These are phyloP conservation scores for Solanum pimpinellifolium DNA, from an alignment of 257 asterid species.

Conservation along the genomic window DNA sequence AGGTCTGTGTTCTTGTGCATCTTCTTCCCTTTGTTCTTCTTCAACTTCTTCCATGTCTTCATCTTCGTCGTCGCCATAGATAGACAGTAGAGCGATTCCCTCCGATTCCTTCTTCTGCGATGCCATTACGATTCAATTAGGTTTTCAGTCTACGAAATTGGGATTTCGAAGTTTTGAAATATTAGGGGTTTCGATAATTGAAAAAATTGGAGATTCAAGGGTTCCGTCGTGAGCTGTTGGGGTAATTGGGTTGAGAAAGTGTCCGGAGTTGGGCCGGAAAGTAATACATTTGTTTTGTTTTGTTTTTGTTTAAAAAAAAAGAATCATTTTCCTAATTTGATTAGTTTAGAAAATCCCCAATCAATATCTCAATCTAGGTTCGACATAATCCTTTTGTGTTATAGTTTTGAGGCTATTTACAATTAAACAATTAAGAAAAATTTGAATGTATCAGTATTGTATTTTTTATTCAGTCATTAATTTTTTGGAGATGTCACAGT, in stretches of 20 bases:
- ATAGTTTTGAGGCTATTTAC: background rate
- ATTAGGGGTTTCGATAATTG: background rate
- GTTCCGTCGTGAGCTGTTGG: background rate
- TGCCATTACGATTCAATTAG: slow-evolving; percentile 29
- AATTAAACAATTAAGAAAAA: no score
- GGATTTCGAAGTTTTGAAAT: background rate
- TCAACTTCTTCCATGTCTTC: slow-evolving; percentile 39
- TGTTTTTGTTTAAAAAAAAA: no score
- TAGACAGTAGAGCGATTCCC: slow-evolving; percentile 82
- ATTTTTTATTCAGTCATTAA: no score
- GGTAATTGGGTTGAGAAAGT: background rate
- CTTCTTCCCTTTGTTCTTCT: slow-evolving; percentile 11
- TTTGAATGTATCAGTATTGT: rapidly evolving
- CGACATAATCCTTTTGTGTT: background rate
- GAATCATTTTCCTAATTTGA: background rate
- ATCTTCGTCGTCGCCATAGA: slow-evolving; percentile 70
- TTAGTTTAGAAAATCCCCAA: background rate
- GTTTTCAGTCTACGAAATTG: background rate
- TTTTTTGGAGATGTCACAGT: no score
- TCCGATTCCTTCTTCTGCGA: slow-evolving; percentile 69
- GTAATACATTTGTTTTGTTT: background rate
- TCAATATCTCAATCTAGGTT: background rate
- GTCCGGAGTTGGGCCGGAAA: background rate
- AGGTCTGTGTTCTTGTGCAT: background rate
- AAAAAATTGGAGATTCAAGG: background rate